Evolutionary conservation across 192 early-diverging fungal genomes (phyloP), one percentile per base, ranked within the genome.

Genomic region (Entomortierella chlamydospora): DNA sequence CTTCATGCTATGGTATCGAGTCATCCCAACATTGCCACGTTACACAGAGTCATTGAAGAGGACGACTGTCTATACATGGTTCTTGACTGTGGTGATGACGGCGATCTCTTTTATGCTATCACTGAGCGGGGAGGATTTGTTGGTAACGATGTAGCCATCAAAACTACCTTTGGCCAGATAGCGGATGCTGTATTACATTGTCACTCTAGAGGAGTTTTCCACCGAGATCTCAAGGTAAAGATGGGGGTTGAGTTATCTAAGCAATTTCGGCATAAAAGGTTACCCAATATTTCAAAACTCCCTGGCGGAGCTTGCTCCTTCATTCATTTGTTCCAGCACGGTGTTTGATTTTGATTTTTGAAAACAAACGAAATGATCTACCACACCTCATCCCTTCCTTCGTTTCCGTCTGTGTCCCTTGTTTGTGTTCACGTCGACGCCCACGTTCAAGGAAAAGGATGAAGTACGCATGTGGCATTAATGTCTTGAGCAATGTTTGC

Each of bases 41-140:
- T 94, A 62, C 87, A 91, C 77, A 87, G 87, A 47, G 86, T 90
- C 62, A 84, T 93, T 66, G 89, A 91, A 55, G 88, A 89, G 9
- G 64, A 79, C 51, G 89, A 88, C 61, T 83, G 70, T 67, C 67
- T 90, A 45, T 90, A 90, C 66, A 82, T 94, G 56, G 83, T 92
- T 37, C 85, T 94, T 70, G 93, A 94, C 84, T 90, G 87, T 57
- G 95, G 93, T 7, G 86, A 86, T 22, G 96, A 94, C 33, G 96
- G 97, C 30, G 97, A 99, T 87, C 83, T 99, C 37, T 99, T 99
- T 82, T 94, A 94, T 42, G 90, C 89, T 31, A 98, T 99, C 68
- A 94, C 96, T 11, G 90, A 88, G 30, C 87, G 91, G 13, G 93
- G 93, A 49, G 90, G 86, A 23, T 91, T 94, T 41, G 65, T 88